Conservation (phyloP, 306 rosid genomes). For the Lablab purpureus region DNA sequence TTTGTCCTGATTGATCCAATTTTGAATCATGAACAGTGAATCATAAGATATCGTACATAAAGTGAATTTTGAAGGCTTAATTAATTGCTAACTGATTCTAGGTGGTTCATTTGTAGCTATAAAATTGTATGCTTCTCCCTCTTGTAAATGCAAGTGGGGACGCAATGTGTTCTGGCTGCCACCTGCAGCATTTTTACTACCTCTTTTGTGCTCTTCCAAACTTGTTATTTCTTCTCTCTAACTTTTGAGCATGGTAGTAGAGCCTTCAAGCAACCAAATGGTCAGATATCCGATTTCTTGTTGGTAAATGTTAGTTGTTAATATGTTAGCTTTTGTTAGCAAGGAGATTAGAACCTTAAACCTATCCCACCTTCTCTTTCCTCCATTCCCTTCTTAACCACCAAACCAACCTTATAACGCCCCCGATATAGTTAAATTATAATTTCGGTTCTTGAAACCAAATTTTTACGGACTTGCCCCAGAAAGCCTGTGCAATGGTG, state of each 20-base stretch:
- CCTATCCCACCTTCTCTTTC: too few species aligned
- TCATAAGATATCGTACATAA: background rate
- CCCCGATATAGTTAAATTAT: background rate
- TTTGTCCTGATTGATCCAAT: background rate
- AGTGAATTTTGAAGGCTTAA: background rate
- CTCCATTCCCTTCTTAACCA: too few species aligned
- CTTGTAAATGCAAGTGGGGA: conserved; percentile 7
- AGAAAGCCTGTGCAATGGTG: background rate
- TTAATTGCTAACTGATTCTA: background rate
- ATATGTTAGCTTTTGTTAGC: too few species aligned
- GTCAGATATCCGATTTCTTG: background rate
- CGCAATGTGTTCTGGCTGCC: background rate
- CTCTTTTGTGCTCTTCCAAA: background rate
- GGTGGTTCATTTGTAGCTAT: background rate
- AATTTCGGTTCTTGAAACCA: background rate
- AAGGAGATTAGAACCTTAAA: too few species aligned
- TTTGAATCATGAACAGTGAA: background rate
- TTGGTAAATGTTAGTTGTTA: too few species aligned
- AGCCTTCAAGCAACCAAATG: background rate
- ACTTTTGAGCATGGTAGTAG: background rate
- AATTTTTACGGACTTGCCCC: background rate
- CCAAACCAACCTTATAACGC: too few species aligned
- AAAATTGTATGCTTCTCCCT: background rate
- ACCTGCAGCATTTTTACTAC: background rate
- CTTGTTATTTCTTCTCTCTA: background rate